phyloP scores from a whole-genome alignment of 2,329 filamentous ascomycete genomes.

The Trichoderma cornu-damae region DNA sequence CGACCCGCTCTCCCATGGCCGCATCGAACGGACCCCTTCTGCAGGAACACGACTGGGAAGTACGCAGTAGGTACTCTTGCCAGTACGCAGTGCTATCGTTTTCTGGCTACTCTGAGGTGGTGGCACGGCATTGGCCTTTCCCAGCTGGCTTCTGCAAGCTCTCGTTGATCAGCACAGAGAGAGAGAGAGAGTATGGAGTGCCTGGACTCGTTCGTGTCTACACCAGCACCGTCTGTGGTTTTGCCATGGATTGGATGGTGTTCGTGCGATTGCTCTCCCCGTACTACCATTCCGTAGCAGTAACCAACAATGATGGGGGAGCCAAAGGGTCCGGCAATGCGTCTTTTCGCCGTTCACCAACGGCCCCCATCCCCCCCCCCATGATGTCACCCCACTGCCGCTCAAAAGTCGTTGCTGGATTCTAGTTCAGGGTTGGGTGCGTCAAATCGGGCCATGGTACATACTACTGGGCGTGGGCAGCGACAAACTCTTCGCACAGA shows the following conservation, averaged over 20 bases:
- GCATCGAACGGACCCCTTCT: slow-evolving; percentile 20
- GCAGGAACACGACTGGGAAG: slow-evolving; percentile 20
- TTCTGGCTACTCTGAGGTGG: neutral
- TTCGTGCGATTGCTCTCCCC: too few relatives aligned
- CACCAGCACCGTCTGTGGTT: neutral
- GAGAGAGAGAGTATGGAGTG: neutral
- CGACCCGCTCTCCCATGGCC: slow-evolving; percentile 17
- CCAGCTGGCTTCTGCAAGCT: neutral
- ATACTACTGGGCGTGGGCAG: neutral
- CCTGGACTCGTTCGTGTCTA: neutral
- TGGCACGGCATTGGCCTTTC: neutral
- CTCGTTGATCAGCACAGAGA: neutral
- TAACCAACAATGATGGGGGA: neutral
- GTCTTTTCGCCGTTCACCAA: neutral
- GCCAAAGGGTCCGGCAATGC: neutral
- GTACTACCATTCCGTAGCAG: neutral
- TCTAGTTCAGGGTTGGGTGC: neutral
- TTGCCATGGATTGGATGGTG: neutral
- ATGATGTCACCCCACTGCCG: slow-evolving; percentile 12
- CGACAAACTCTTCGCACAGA: slow-evolving; percentile 13
- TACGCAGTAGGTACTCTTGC: too few relatives aligned
- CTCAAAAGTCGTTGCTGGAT: neutral
- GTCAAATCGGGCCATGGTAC: slow-evolving; percentile 1
- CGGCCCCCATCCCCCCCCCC: neutral
- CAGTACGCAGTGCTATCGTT: neutral